Evolutionary conservation across 2,329 filamentous ascomycete genomes (phyloP).

Genomic region (Plectosphaerella plurivora): DNA sequence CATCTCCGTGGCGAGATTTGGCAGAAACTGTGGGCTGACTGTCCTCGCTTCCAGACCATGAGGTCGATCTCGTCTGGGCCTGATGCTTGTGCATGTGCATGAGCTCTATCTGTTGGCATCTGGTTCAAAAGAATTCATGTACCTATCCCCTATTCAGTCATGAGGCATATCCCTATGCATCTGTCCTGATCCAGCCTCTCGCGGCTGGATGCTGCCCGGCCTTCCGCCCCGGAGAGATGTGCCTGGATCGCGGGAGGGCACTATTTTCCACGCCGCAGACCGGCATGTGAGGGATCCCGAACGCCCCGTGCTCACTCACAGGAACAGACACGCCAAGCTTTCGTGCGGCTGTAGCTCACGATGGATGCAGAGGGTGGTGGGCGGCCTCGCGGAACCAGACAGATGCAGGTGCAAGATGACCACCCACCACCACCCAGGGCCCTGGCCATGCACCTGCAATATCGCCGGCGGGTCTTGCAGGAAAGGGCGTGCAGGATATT

Average conservation of each 20-base stretch:
- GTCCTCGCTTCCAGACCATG: too few species aligned
- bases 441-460: too few species aligned
- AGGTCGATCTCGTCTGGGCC: too few species aligned
- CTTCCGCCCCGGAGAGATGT: neutral
- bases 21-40: neutral
- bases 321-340: neutral
- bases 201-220: neutral
- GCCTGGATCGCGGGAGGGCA: neutral
- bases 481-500: too few species aligned
- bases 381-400: neutral
- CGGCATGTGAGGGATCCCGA: neutral
- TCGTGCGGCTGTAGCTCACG: neutral
- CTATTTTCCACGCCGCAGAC: neutral
- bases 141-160: too few species aligned
- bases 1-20: neutral
- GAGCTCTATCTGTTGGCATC: too few species aligned
- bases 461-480: too few species aligned
- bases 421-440: neutral
- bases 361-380: neutral
- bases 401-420: neutral
- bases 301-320: neutral
- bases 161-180: too few species aligned
- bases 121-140: too few species aligned
- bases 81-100: too few species aligned
- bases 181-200: neutral